phyloP scores from a whole-genome alignment of 768 basidiomycete genomes.

The Russula vinacea region DNA sequence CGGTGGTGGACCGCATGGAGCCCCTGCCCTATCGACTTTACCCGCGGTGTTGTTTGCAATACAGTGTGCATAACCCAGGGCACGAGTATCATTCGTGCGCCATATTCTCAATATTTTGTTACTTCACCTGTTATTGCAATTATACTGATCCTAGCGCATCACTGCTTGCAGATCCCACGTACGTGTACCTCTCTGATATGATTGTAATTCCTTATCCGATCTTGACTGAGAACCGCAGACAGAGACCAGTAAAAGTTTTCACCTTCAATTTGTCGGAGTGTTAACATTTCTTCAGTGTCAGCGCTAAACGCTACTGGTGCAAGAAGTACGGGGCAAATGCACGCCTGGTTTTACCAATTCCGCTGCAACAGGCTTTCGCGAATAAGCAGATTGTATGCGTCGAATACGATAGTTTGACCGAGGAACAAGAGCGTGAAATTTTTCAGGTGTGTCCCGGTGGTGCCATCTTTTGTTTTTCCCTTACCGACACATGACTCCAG shows the following conservation, averaged over 20 bases:
- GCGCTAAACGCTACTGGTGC: constrained; percentile 23
- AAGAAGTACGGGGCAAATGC: constrained; percentile 42
- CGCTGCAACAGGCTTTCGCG: constrained; percentile 56
- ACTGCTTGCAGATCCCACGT: constrained; percentile 52
- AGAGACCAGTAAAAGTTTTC: constrained; percentile 46
- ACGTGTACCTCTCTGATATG: constrained; percentile 29
- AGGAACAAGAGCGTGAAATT: constrained; percentile 62
- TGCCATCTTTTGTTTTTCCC: constrained; percentile 5
- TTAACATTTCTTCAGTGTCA: constrained; percentile 45
- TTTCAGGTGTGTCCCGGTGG: constrained; percentile 54
- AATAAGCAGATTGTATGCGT: constrained; percentile 74
- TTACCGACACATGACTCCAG: constrained; percentile 36
- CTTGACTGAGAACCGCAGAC: constrained; percentile 32
- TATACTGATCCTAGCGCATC: constrained; percentile 7
- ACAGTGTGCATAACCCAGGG: background rate
- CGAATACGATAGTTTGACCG: constrained; percentile 55
- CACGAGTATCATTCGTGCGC: background rate
- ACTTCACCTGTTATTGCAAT: background rate
- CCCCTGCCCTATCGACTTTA: background rate
- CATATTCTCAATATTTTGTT: background rate
- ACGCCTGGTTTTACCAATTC: constrained; percentile 35
- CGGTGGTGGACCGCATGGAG: constrained; percentile 9
- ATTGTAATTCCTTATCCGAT: constrained; percentile 7
- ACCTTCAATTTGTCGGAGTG: background rate
- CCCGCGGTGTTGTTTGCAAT: constrained; percentile 23